Percentiles rank a stretch among this genome's conserved stretches.
phyloP scores from a whole-genome alignment of 1,284 basidiomycete genomes.

The Omphalotus olearius region DNA sequence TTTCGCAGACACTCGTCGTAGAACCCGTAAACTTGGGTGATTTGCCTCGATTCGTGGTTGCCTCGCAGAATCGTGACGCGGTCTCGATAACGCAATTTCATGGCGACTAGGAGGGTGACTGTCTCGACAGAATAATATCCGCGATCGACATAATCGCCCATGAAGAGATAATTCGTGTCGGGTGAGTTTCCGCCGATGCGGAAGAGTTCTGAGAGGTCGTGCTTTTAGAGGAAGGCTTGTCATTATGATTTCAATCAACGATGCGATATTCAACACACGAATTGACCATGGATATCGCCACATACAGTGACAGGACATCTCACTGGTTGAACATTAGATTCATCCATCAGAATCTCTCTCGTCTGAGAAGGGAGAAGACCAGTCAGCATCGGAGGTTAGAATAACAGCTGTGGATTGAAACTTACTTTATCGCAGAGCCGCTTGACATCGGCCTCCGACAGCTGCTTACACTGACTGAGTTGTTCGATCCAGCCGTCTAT shows the following conservation, averaged over 20 bases:
- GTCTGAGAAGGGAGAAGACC: constrained; percentile 50
- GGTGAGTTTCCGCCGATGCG: constrained; percentile 94
- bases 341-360: constrained; percentile 95
- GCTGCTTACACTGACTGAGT: constrained; percentile 96
- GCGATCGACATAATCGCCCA: constrained; percentile 94
- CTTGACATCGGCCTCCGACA: constrained; percentile 95
- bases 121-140: constrained; percentile 99
- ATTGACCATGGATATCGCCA: constrained; percentile 98
- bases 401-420: constrained; percentile 19
- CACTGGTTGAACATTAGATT: constrained; percentile 97
- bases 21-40: constrained; percentile 98
- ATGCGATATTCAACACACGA: constrained; percentile 43
- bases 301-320: constrained; percentile 97
- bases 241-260: too few relatives aligned
- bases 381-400: constrained; percentile 12
- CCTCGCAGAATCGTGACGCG: constrained; percentile 96
- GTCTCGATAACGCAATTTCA: constrained; percentile 98
- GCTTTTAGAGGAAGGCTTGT: too few relatives aligned
- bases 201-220: constrained; percentile 94
- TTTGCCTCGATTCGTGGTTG: constrained; percentile 98
- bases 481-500: constrained; percentile 96
- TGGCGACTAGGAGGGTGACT: constrained; percentile 88
- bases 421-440: constrained; percentile 97
- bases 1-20: constrained; percentile 99
- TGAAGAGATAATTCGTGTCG: constrained; percentile 39